phyloP scores from a whole-genome alignment of 345 rosid species.

The Rhodomyrtus tomentosa region DNA sequence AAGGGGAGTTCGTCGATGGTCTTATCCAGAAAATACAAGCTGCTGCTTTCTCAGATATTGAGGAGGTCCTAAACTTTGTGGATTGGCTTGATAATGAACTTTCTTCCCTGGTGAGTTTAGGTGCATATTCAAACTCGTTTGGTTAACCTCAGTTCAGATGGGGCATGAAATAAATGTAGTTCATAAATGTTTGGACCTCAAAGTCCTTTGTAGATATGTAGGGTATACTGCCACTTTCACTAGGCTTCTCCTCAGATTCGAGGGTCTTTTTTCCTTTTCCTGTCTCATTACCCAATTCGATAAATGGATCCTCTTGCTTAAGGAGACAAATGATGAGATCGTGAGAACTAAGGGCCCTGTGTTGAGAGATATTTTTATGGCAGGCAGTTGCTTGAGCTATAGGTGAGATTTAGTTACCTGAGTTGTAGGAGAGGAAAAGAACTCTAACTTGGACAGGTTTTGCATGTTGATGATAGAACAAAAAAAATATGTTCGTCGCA shows the following conservation, averaged over 20 bases:
- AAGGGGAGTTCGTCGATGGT: constrained; percentile 60
- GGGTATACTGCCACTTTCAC: neutral
- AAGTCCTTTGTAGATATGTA: neutral
- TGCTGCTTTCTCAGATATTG: constrained; percentile 57
- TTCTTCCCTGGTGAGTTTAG: neutral
- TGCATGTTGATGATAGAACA: neutral
- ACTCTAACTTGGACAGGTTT: neutral
- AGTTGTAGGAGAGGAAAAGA: neutral
- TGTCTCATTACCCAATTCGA: neutral
- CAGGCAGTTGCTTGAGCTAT: neutral
- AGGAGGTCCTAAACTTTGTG: constrained; percentile 64
- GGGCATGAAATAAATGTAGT: neutral
- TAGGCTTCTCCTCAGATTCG: neutral
- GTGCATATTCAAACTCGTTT: neutral
- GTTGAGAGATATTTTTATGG: neutral
- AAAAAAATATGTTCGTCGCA: neutral
- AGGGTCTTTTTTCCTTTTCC: neutral
- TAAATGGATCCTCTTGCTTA: neutral
- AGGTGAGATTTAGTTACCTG: neutral
- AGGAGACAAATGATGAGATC: neutral
- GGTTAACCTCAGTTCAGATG: neutral
- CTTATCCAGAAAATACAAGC: constrained; percentile 60
- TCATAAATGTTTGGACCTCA: neutral
- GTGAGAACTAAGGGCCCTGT: neutral
- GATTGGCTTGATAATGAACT: constrained; percentile 56